Conservation (phyloP, 495 filamentous ascomycete genomes). For the Podospora pseudopauciseta region DNA sequence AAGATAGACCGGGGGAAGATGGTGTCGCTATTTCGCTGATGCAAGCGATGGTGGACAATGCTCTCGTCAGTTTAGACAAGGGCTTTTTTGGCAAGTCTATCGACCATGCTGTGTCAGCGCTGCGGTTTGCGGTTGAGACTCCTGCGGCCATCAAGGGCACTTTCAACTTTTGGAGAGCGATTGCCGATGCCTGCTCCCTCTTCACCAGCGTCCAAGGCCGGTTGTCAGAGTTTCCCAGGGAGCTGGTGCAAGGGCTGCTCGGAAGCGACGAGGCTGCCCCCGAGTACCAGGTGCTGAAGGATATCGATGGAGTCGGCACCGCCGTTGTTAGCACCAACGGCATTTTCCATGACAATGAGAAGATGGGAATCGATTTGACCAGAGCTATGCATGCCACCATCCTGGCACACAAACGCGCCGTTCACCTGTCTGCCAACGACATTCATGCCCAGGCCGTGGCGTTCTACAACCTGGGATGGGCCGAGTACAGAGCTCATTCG, state of each 20-base stretch:
- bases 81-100: conserved; percentile 80
- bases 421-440: conserved; percentile 69
- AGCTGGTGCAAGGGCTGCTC: conserved; percentile 55
- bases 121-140: conserved; percentile 38
- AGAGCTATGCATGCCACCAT: conserved; percentile 64
- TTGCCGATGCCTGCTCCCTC: conserved; percentile 83
- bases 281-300: conserved; percentile 59
- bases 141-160: conserved; percentile 50
- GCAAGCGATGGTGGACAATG: conserved; percentile 79
- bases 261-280: conserved; percentile 46
- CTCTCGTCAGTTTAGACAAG: conserved; percentile 68
- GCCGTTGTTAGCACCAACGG: conserved; percentile 44
- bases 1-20: conserved; percentile 63
- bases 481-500: conserved; percentile 76
- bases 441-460: conserved; percentile 89
- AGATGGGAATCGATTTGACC: conserved; percentile 46
- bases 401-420: conserved; percentile 80
- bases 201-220: conserved; percentile 74
- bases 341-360: conserved; percentile 42
- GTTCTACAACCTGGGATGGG: conserved; percentile 95
- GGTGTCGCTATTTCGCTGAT: conserved; percentile 83
- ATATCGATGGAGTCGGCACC: conserved; percentile 66
- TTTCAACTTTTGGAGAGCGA: conserved; percentile 92
- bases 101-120: conserved; percentile 51
- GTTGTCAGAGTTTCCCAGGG: conserved; percentile 53